Percentiles rank a stretch among this genome's conserved stretches.
phyloP scores from a whole-genome alignment of 2,329 filamentous ascomycete genomes.

The Myriosclerotinia scirpicola region DNA sequence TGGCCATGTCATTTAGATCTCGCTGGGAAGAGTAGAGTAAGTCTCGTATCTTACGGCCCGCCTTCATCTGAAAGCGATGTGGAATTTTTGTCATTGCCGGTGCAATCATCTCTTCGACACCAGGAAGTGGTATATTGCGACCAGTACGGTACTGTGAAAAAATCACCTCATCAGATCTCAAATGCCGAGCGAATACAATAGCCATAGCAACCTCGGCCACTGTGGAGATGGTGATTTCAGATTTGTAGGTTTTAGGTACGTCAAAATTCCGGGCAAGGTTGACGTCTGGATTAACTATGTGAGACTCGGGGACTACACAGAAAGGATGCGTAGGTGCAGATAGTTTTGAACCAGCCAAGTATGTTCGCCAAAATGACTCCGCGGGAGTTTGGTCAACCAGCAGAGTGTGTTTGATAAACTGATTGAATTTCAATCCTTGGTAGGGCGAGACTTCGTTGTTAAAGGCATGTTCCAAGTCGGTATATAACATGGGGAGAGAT shows the following conservation, averaged over 20 bases:
- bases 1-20: conserved; percentile 40
- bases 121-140: conserved; percentile 43
- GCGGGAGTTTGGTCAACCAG: conserved; percentile 44
- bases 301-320: background rate
- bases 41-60: background rate
- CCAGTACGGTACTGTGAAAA: conserved; percentile 44
- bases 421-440: conserved; percentile 32
- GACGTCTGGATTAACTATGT: conserved; percentile 4
- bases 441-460: conserved; percentile 30
- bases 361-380: conserved; percentile 49
- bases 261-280: background rate
- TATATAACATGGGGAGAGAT: conserved; percentile 49
- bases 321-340: conserved; percentile 47
- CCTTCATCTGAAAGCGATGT: conserved; percentile 42
- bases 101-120: conserved; percentile 45
- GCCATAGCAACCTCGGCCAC: conserved; percentile 45
- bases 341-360: conserved; percentile 50
- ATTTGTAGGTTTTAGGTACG: conserved; percentile 41
- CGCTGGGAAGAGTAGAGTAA: background rate
- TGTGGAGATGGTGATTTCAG: conserved; percentile 43
- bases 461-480: conserved; percentile 29
- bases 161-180: conserved; percentile 22
- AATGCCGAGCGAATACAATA: conserved; percentile 42
- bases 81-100: conserved; percentile 46
- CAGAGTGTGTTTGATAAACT: conserved; percentile 49